phyloP scores from a whole-genome alignment of 1,139 yeast genomes.

The Debaryomyces subglobosus region DNA sequence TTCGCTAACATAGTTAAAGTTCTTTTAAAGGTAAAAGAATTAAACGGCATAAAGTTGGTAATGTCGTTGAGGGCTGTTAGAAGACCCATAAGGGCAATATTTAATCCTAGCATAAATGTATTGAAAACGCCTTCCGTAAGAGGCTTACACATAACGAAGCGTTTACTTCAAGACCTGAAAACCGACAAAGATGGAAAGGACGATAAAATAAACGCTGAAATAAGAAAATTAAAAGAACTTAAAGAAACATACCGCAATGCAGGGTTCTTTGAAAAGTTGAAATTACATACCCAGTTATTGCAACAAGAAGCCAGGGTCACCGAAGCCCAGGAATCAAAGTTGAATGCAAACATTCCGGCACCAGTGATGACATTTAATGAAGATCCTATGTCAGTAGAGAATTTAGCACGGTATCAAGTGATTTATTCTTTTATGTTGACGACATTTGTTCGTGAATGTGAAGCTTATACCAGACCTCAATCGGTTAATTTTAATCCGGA shows the following conservation, averaged over 20 bases:
- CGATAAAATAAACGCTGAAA: constrained; percentile 20
- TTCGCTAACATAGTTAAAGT: not conserved
- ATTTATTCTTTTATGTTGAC: constrained; percentile 29
- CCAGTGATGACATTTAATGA: constrained; percentile 23
- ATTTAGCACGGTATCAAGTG: constrained; percentile 21
- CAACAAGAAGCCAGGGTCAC: constrained; percentile 30
- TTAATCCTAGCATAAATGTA: constrained; percentile 2
- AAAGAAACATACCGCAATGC: constrained; percentile 28
- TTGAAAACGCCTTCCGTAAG: not conserved
- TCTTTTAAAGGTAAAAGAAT: not conserved
- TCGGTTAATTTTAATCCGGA: constrained; percentile 23
- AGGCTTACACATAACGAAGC: constrained; percentile 9
- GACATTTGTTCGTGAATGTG: constrained; percentile 31
- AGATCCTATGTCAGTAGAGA: constrained; percentile 25
- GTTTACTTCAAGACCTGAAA: constrained; percentile 11
- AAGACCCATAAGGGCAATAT: constrained; percentile 8
- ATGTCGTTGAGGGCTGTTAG: constrained; percentile 12
- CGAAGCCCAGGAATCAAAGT: constrained; percentile 24
- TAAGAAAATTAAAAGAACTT: constrained; percentile 23
- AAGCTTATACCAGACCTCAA: constrained; percentile 15
- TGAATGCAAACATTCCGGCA: constrained; percentile 20
- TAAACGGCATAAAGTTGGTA: not conserved
- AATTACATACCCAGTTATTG: constrained; percentile 26
- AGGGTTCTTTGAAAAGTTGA: constrained; percentile 30
- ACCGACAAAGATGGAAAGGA: constrained; percentile 14